phyloP scores from a whole-genome alignment of 495 filamentous ascomycete genomes.

The Tetracladium marchalianum region DNA sequence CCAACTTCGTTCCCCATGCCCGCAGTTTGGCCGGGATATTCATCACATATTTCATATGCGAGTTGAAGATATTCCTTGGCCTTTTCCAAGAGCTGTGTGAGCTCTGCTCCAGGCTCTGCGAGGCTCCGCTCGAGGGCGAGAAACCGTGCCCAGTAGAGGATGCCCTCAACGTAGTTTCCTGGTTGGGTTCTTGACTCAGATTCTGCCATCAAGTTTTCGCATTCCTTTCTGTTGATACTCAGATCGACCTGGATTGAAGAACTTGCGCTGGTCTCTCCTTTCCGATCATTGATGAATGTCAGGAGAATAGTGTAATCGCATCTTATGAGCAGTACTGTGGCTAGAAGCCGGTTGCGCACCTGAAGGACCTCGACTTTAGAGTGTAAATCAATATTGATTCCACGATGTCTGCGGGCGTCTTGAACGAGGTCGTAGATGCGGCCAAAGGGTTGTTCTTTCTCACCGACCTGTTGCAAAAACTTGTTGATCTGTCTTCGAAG shows the following conservation, averaged over 20 bases:
- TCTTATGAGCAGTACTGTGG: constrained; percentile 39
- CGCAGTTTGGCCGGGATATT: constrained; percentile 32
- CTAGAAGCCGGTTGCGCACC: constrained; percentile 35
- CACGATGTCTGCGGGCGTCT: constrained; percentile 32
- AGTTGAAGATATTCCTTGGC: too few relatives aligned
- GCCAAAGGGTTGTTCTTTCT: constrained; percentile 52
- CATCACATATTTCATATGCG: too few relatives aligned
- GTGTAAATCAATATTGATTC: constrained; percentile 26
- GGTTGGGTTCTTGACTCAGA: too few relatives aligned
- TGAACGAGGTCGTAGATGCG: constrained; percentile 43
- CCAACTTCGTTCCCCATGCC: too few relatives aligned
- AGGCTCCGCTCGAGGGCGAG: too few relatives aligned
- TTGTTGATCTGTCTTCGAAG: constrained; percentile 31
- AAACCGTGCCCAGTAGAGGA: too few relatives aligned
- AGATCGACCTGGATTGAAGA: constrained; percentile 27
- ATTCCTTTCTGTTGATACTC: constrained; percentile 19
- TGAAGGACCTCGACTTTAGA: constrained; percentile 38
- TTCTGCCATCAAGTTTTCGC: too few relatives aligned
- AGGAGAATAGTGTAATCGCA: constrained; percentile 46
- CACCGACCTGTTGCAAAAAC: constrained; percentile 34
- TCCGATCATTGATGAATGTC: constrained; percentile 38
- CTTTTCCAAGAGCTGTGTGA: too few relatives aligned
- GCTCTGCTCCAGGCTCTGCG: too few relatives aligned
- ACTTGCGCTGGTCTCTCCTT: not conserved
- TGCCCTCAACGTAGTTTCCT: too few relatives aligned